These are phyloP conservation scores for Pseudogymnoascus sp. DNA, from an alignment of 2,329 filamentous ascomycete genomes.

Conservation along the genomic window DNA sequence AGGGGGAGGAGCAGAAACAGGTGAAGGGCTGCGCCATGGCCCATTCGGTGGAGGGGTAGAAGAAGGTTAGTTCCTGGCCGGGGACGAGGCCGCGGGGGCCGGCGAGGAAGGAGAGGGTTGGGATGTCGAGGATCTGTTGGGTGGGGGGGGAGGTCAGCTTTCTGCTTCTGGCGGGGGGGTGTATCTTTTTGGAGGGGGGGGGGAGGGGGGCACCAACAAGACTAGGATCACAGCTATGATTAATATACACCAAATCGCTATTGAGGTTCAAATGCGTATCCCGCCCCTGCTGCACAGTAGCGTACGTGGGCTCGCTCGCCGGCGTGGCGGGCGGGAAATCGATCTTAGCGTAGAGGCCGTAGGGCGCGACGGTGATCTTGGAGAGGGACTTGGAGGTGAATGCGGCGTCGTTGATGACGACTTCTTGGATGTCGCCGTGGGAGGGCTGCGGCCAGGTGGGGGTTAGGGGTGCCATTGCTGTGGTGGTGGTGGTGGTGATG, in stretches of 20 bases:
- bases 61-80: slow-evolving; percentile 59
- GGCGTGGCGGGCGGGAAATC: slow-evolving; percentile 53
- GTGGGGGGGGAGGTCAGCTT: slow-evolving; percentile 7
- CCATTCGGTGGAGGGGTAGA: slow-evolving; percentile 71
- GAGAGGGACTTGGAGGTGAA: slow-evolving; percentile 55
- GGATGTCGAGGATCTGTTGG: slow-evolving; percentile 50
- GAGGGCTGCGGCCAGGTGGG: slow-evolving; percentile 54
- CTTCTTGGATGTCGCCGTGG: slow-evolving; percentile 49
- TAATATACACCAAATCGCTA: slow-evolving; percentile 58
- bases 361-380: slow-evolving; percentile 46
- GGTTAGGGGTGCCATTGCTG: slow-evolving; percentile 45
- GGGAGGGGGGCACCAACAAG: slow-evolving; percentile 43
- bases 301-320: slow-evolving; percentile 50
- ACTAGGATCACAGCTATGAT: slow-evolving; percentile 59
- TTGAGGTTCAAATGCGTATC: slow-evolving; percentile 53
- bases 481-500: not conserved
- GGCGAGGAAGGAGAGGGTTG: slow-evolving; percentile 47
- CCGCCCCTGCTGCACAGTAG: slow-evolving; percentile 52
- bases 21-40: slow-evolving; percentile 57
- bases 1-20: slow-evolving; percentile 50
- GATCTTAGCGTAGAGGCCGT: slow-evolving; percentile 58
- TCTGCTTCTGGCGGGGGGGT: not conserved
- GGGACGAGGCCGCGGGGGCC: slow-evolving; percentile 45
- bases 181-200: no score
- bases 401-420: slow-evolving; percentile 39